Evolutionary conservation across 768 basidiomycete species (phyloP).

Genomic region (Russula compacta): DNA sequence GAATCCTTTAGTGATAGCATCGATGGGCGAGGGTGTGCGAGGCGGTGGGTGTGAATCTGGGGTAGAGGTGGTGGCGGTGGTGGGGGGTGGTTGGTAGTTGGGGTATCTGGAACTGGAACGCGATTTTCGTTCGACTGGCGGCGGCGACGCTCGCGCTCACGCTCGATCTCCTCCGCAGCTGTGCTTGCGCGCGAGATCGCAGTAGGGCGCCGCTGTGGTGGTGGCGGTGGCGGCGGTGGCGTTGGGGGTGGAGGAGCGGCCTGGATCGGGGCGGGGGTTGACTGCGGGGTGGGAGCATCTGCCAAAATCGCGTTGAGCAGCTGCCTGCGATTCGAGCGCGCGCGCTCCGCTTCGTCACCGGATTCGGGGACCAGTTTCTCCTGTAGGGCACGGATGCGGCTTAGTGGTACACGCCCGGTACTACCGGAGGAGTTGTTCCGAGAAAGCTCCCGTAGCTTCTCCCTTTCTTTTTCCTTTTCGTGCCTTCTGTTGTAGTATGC

Average conservation of each 20-base stretch:
- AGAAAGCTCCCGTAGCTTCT: slow-evolving; percentile 18
- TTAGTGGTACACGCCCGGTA: slow-evolving; percentile 12
- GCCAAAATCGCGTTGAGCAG: slow-evolving; percentile 12
- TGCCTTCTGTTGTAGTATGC: slow-evolving; percentile 17
- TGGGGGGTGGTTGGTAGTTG: neutral
- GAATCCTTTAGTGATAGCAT: slow-evolving; percentile 8
- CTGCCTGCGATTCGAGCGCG: slow-evolving; percentile 6
- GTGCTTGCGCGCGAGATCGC: slow-evolving; percentile 18
- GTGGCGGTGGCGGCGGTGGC: neutral
- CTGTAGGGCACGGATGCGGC: slow-evolving; percentile 12
- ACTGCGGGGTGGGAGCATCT: slow-evolving; percentile 13
- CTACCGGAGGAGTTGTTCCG: slow-evolving; percentile 19
- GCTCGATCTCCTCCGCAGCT: slow-evolving; percentile 17
- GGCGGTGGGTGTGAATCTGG: slow-evolving; percentile 4
- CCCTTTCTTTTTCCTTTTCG: slow-evolving; percentile 19
- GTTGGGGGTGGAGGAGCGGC: neutral
- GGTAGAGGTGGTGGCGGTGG: neutral
- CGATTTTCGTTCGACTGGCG: slow-evolving; percentile 15
- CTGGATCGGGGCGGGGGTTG: slow-evolving; percentile 2
- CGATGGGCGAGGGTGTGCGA: slow-evolving; percentile 7
- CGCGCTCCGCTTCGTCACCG: slow-evolving; percentile 19
- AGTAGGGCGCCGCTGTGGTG: neutral
- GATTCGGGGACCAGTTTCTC: slow-evolving; percentile 17
- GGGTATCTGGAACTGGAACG: neutral
- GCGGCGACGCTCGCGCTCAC: slow-evolving; percentile 19